These are phyloP conservation scores for Candida hispaniensis DNA, from an alignment of 805 yeast genomes.

Conservation along the genomic window DNA sequence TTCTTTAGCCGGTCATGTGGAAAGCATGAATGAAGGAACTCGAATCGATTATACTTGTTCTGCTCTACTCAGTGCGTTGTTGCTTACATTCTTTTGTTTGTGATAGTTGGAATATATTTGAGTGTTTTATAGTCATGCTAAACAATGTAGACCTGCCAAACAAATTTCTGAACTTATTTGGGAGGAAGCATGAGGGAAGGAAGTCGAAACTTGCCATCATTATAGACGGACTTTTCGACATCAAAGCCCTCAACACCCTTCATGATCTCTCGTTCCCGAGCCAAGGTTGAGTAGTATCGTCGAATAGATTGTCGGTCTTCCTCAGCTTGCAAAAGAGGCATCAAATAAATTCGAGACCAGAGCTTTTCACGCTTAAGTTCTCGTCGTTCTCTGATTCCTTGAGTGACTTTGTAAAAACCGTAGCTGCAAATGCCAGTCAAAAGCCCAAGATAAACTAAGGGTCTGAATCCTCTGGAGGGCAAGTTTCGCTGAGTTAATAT, in stretches of 20 bases:
- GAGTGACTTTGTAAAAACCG: constrained; percentile 57
- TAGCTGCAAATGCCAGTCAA: constrained; percentile 53
- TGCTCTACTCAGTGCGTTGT: too few species aligned
- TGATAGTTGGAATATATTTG: too few species aligned
- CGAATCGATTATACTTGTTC: too few species aligned
- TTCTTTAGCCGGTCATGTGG: too few species aligned
- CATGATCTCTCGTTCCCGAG: constrained; percentile 61
- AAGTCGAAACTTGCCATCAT: constrained; percentile 35
- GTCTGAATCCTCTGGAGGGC: constrained; percentile 78
- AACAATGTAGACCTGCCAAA: too few species aligned
- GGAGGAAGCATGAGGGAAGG: constrained; percentile 23
- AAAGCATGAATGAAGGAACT: too few species aligned
- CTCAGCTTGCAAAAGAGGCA: constrained; percentile 72
- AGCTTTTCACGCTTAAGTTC: constrained; percentile 65
- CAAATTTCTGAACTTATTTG: too few species aligned
- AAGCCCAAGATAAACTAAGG: constrained; percentile 57
- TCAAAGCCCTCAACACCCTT: constrained; percentile 53
- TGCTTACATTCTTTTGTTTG: too few species aligned
- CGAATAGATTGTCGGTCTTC: constrained; percentile 69
- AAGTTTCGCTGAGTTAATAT: constrained; percentile 42
- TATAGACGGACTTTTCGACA: constrained; percentile 38
- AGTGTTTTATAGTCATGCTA: too few species aligned
- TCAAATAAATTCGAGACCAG: constrained; percentile 64
- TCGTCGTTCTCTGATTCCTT: constrained; percentile 60
- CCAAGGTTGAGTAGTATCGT: constrained; percentile 52